Percentiles rank a stretch among this genome's conserved stretches.
These are phyloP conservation scores for Lathyrus oleraceus DNA, from an alignment of 306 rosid genomes.

Conservation along the genomic window DNA sequence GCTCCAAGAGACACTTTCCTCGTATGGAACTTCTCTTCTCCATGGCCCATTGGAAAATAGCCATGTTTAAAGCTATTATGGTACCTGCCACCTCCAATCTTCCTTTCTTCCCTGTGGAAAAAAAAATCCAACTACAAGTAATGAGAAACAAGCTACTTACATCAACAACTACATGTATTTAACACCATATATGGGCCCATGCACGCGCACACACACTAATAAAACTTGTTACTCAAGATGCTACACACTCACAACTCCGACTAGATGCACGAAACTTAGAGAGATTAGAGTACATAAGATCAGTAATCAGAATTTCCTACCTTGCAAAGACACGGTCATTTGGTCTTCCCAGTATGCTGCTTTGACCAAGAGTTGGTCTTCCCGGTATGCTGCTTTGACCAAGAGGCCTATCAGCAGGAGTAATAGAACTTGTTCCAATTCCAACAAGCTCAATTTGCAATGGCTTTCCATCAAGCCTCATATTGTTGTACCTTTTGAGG, in stretches of 20 bases:
- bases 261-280: not conserved
- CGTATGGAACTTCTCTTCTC: slow-evolving; percentile 2
- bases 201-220: not conserved
- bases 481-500: slow-evolving; percentile 54
- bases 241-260: not conserved
- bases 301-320: slow-evolving; percentile 35
- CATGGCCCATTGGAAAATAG: slow-evolving; percentile 17
- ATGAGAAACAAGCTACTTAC: not conserved
- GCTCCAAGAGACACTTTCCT: slow-evolving; percentile 39
- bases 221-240: not conserved
- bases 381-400: slow-evolving; percentile 27
- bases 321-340: slow-evolving; percentile 17
- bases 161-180: not conserved
- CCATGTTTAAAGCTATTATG: slow-evolving; percentile 1
- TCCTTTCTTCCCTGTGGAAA: slow-evolving; percentile 36
- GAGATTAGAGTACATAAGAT: slow-evolving; percentile 2
- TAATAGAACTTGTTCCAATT: slow-evolving; percentile 41
- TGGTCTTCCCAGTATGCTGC: slow-evolving; percentile 40
- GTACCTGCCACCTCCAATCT: slow-evolving; percentile 31
- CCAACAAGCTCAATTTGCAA: slow-evolving; percentile 66
- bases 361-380: slow-evolving; percentile 40
- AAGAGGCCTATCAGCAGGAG: slow-evolving; percentile 30
- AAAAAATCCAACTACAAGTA: slow-evolving; percentile 3
- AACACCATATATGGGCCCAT: not conserved
- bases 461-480: slow-evolving; percentile 62